Percentiles rank a stretch among this genome's conserved stretches.
These are phyloP conservation scores for Thermothelomyces thermophilus DNA, from an alignment of 2,329 filamentous ascomycete species.

Conservation along the genomic window DNA sequence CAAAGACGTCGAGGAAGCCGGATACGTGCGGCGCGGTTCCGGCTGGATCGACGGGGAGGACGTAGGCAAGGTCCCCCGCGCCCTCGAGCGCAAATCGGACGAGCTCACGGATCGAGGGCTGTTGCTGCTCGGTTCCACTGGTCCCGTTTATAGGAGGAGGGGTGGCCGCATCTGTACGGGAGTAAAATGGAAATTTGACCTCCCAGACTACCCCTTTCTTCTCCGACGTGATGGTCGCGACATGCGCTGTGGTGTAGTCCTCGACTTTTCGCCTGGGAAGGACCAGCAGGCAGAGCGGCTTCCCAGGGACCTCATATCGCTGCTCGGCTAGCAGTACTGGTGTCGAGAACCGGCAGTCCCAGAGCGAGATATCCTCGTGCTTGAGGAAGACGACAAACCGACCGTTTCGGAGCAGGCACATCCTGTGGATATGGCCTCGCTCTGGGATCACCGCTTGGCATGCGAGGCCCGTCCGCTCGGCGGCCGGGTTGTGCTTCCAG, in stretches of 20 bases:
- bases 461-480: slow-evolving; percentile 48
- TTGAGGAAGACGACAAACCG: slow-evolving; percentile 76
- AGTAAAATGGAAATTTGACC: slow-evolving; percentile 51
- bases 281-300: slow-evolving; percentile 72
- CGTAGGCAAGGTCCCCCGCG: slow-evolving; percentile 52
- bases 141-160: not conserved
- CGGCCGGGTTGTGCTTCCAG: slow-evolving; percentile 62
- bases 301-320: slow-evolving; percentile 56
- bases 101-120: slow-evolving; percentile 54
- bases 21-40: slow-evolving; percentile 65
- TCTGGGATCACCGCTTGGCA: slow-evolving; percentile 63
- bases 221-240: slow-evolving; percentile 76
- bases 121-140: slow-evolving; percentile 19
- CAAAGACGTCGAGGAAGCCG: slow-evolving; percentile 79
- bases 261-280: slow-evolving; percentile 57
- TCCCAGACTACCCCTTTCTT: slow-evolving; percentile 80
- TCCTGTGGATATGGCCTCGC: slow-evolving; percentile 68
- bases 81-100: slow-evolving; percentile 63
- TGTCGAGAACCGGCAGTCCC: slow-evolving; percentile 62
- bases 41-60: slow-evolving; percentile 81
- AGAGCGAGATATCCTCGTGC: slow-evolving; percentile 63
- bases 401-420: slow-evolving; percentile 69
- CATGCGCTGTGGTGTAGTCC: slow-evolving; percentile 54
- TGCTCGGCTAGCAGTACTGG: slow-evolving; percentile 54
- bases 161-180: slow-evolving; percentile 16